Conservation (phyloP, 2,329 filamentous ascomycete genomes). For the Alternaria consortialis region DNA sequence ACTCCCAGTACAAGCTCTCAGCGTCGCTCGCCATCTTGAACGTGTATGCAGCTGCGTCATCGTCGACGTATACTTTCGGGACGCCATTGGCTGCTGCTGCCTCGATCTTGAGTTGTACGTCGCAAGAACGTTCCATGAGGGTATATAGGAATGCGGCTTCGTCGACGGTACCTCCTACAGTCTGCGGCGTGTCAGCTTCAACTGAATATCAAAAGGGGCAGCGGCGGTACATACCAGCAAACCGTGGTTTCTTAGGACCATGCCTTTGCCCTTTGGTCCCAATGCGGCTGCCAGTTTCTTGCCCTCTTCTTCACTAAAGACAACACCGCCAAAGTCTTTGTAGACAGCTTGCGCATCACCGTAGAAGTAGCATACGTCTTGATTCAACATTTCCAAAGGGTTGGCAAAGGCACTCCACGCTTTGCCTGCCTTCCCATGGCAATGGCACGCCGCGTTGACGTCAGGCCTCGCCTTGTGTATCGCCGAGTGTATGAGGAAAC, state of each 20-base stretch:
- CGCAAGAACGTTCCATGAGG: conserved; percentile 73
- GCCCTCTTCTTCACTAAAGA: conserved; percentile 71
- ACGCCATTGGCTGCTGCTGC: conserved; percentile 67
- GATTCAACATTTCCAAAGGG: conserved; percentile 75
- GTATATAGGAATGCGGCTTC: conserved; percentile 77
- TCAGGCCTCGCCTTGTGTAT: conserved; percentile 72
- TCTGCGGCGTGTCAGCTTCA: conserved; percentile 45
- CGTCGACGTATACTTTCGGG: conserved; percentile 63
- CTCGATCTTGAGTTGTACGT: conserved; percentile 73
- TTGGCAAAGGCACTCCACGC: conserved; percentile 73
- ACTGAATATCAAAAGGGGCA: not conserved
- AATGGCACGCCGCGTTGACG: conserved; percentile 73
- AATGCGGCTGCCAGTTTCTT: conserved; percentile 69
- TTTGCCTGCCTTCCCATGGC: conserved; percentile 71
- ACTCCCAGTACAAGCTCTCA: conserved; percentile 62
- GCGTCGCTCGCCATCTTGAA: conserved; percentile 60
- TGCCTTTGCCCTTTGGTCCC: conserved; percentile 67
- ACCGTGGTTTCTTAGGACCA: conserved; percentile 76
- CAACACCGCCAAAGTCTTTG: conserved; percentile 69
- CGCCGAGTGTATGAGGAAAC: conserved; percentile 74
- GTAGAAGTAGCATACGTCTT: conserved; percentile 72
- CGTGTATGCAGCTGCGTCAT: conserved; percentile 64
- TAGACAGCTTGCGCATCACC: conserved; percentile 71
- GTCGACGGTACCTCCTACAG: conserved; percentile 75
- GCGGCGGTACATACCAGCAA: conserved; percentile 57